Conservation (phyloP, 2,329 filamentous ascomycete species). For the Diaporthe vexans region DNA sequence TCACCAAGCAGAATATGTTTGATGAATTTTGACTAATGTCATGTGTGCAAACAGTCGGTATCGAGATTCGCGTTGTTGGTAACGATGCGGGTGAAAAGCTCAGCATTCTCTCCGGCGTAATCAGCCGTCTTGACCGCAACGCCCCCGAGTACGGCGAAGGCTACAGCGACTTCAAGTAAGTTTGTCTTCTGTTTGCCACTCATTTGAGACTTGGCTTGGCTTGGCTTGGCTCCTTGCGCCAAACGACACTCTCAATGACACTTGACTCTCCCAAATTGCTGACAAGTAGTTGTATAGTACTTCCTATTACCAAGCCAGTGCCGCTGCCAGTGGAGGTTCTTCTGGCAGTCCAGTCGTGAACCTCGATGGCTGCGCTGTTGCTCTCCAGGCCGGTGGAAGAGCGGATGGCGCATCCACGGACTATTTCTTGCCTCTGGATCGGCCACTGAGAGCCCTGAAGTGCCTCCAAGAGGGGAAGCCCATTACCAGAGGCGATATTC, state of each 20-base stretch:
- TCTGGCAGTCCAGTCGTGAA: slow-evolving; percentile 99
- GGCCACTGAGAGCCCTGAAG: slow-evolving; percentile 87
- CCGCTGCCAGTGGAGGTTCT: slow-evolving; percentile 94
- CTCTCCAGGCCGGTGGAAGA: slow-evolving; percentile 92
- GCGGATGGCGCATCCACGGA: slow-evolving; percentile 96
- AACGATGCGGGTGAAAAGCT: slow-evolving; percentile 99
- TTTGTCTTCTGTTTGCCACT: not conserved
- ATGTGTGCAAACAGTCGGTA: slow-evolving; percentile 73
- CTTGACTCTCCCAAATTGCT: not conserved
- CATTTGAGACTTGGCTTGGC: not conserved
- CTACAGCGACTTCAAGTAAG: slow-evolving; percentile 91
- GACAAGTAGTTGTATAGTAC: slow-evolving; percentile 52
- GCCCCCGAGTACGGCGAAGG: slow-evolving; percentile 93
- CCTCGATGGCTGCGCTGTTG: slow-evolving; percentile 91
- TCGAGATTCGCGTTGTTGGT: slow-evolving; percentile 96
- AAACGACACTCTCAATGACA: not conserved
- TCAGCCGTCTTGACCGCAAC: slow-evolving; percentile 94
- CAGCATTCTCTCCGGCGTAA: slow-evolving; percentile 96
- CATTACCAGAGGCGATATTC: slow-evolving; percentile 94
- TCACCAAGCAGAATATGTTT: slow-evolving; percentile 25
- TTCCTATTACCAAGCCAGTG: slow-evolving; percentile 97
- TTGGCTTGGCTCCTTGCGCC: not conserved
- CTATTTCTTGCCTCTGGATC: slow-evolving; percentile 95
- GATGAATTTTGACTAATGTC: slow-evolving; percentile 45
- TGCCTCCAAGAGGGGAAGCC: slow-evolving; percentile 83